Evolutionary conservation across 805 yeast species (phyloP), one percentile per base, ranked within the genome.

Genomic region (Wickerhamiella allomyrinae): DNA sequence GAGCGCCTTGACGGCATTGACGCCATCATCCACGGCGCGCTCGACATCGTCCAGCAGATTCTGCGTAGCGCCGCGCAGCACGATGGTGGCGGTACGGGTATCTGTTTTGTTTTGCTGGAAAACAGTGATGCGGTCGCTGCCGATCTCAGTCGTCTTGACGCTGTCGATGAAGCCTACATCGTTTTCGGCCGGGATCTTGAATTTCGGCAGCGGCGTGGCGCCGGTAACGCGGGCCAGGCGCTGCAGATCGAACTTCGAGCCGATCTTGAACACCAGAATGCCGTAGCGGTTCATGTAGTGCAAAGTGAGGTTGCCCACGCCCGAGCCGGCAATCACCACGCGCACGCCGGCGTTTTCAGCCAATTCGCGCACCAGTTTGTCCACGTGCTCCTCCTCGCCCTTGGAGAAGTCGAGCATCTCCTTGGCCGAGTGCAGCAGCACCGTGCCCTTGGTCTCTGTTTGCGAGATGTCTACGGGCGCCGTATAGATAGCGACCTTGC

Each of bases 401-500:
- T 80, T 83, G 51, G 94, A 75, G 66, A 91, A 91, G 56, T 86
- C 93, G 50, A 89, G 70, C 96, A 91, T 87, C 63, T 91, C 97
- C 61, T 89, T 73, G 10, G 98, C 98, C 57, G 85, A 87, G 66
- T 91, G 95, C 51, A 91, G 71, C 55, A 91, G 69, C 39, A 91
- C 98, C 13, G 98, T 91, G 40, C 98, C 97, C 66, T 89, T 89
- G 19, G 97, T 89, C 66, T 91, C 98, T n/a, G 98, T 87, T 46
- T 86, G 79, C 11, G 95, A 79, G 46, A 84, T 84, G 63, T 91
- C 98, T 42, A 91, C 76, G 21, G 97, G 96, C 61, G 94, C 79
- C 7, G 95, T 85, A 67, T 70, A 91, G 2, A 86, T 87, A 8
- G 83, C 98, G 37, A 91, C 97, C 60, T 84, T 86, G 14, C 93